Base-by-base conservation (phyloP, 805 yeast genomes). In the Saccharomycopsis oosterbeekiorum region DNA sequence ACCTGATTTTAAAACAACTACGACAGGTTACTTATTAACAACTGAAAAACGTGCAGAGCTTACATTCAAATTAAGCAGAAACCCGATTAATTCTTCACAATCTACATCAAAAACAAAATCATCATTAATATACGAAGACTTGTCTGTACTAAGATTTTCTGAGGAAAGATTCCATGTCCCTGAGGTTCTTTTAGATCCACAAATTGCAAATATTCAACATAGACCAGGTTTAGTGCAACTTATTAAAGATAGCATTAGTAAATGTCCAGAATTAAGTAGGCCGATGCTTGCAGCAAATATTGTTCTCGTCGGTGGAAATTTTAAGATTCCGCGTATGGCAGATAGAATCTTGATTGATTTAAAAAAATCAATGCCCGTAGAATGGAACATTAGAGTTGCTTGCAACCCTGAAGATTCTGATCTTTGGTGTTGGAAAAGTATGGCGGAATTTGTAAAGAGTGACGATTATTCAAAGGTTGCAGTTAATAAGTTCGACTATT, bases 81-180 rank as follows among this genome's bases (percentile, higher is more conserved):
- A 14, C 34, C 19, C 34, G n/a, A 10, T 12, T 6, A 21, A n/a
- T 26, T 47, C 53, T 15, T 17, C 29, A 26, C 71, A 6, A 73
- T 68, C 17, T 66, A 70, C 21, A 67, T 65, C 34, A 29, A 29
- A 29, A 29, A 6, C 34, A 29, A 29, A 29, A 29, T 29, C 40
- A 63, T 65, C 59, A 15, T 29, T 79, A 1, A 21, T 47, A n/a
- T 47, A 47, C 21, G 78, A 74, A 24, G 86, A 84, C 56, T 75
- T 80, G 11, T 97, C 92, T 70, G 77, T 85, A 0, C 74, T 93
- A 42, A 74, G 79, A 57, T 76, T 94, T 5, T 79, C 78, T 29
- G 97, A 93, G 71, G 99, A 94, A 71, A 74, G 97, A 61, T 93
- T 94, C 72, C 79, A 89, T 1, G 82, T 88, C 1, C 97, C 98